Percentiles rank a stretch among this genome's conserved stretches.
Conservation (phyloP, 164 flowering plant species). For the Cinnamomum micranthum region DNA sequence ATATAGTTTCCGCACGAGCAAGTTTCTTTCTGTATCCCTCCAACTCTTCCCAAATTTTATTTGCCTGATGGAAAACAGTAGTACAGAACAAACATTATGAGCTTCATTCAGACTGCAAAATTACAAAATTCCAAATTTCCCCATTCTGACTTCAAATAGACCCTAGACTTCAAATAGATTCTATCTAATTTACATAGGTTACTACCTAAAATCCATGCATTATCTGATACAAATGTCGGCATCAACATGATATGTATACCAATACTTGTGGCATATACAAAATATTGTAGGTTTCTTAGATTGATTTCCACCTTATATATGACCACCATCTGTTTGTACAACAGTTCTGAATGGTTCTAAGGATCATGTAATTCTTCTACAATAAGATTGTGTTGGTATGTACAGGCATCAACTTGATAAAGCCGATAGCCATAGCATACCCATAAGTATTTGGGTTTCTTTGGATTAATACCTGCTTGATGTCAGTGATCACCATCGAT, state of each 20-base stretch:
- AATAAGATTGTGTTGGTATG: background rate
- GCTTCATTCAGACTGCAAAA: background rate
- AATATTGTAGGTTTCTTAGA: background rate
- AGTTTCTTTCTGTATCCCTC: constrained; percentile 80
- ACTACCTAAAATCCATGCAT: background rate
- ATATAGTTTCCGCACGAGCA: constrained; percentile 70
- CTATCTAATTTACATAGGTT: background rate
- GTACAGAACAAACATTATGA: background rate
- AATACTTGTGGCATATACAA: no score
- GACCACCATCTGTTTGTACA: background rate
- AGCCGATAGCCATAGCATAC: no score
- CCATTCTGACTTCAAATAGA: no score
- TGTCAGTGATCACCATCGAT: constrained; percentile 73
- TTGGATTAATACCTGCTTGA: constrained; percentile 48
- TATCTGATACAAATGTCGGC: background rate
- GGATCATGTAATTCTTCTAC: background rate
- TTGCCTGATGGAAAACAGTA: constrained; percentile 36
- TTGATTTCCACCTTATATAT: background rate
- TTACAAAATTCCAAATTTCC: background rate
- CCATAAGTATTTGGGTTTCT: background rate
- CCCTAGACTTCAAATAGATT: no score
- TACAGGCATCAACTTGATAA: no score
- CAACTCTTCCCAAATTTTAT: constrained; percentile 64
- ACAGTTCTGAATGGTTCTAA: background rate
- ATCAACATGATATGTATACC: background rate